Evolutionary conservation across 1,139 yeast species (phyloP), one percentile per base, ranked within the genome.

Genomic region (Hemisphaericaspora subhashii): DNA sequence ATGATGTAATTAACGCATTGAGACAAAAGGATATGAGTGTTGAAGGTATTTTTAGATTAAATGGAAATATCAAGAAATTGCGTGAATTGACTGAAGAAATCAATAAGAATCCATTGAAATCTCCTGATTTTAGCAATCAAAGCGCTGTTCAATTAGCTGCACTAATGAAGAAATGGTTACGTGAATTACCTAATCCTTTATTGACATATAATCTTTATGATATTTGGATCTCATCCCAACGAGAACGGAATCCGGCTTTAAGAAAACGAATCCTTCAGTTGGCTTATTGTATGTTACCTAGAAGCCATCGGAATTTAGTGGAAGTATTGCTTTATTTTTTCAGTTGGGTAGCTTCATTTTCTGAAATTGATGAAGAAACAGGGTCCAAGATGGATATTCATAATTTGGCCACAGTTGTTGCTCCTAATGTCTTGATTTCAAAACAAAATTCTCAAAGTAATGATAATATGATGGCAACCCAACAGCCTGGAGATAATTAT

Each of bases 361-460:
- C 98, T 1, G 92, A 87, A 51, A 79, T 86, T 45, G 94, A 85
- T 53, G 88, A 85, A 52, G 87, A 83, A 50, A 78, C 79, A 18
- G 98, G 98, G 0, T 89, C 97, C 6, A 92, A 90, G 65, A 94
- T 94, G 99, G 98, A 92, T 58, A 79, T 86, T 25, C 96, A 90
- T 57, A 94, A 94, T 58, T 72, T 94, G 45, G 96, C 98, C 1
- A 92, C 98, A 0, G 99, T 94, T 4, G 76, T 94, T 38, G 86
- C 98, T 0, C 99, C 99, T 1, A 94, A 92, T 53, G 81, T 94
- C 34, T 68, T 94, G 29, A 84, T 84, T 50, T 58, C 79, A 8
- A 64, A 69, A 47, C 72, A 71, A 20, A 47, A 56, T 1, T 48
- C 62, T 3, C 64, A 57, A 6, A 33, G 22, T 21, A 30, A 36